phyloP scores from a whole-genome alignment of 176 grass and related monocot genomes.

The Oryza glumipatula region DNA sequence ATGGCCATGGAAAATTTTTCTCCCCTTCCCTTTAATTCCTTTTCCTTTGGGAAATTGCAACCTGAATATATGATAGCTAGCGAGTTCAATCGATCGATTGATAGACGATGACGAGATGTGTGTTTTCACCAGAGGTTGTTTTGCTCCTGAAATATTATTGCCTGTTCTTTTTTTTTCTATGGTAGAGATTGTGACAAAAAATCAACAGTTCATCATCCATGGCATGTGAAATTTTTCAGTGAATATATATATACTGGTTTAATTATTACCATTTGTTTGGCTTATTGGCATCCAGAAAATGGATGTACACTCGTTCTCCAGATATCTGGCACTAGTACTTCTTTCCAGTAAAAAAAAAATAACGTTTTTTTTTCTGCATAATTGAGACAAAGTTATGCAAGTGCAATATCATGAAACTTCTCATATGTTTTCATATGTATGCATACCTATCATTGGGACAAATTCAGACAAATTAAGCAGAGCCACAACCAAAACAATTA shows the following conservation, averaged over 20 bases:
- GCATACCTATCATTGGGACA: not conserved
- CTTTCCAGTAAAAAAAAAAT: not conserved
- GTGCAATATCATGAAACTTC: not conserved
- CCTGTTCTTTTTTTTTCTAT: not conserved
- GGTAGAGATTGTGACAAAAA: not conserved
- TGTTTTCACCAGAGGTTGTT: not conserved
- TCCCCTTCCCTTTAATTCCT: not conserved
- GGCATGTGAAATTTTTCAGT: not conserved
- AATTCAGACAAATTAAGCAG: not conserved
- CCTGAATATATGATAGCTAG: not conserved
- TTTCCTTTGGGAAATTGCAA: not conserved
- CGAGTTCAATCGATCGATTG: not conserved
- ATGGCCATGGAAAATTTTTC: not conserved
- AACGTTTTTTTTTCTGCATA: not conserved
- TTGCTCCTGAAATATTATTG: not conserved
- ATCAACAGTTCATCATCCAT: not conserved
- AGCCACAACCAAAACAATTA: slow-evolving; percentile 18
- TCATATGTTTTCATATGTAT: not conserved
- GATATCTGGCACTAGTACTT: not conserved
- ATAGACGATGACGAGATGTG: not conserved
- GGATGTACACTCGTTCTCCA: slow-evolving; percentile 1
- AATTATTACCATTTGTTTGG: not conserved
- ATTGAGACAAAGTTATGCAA: not conserved
- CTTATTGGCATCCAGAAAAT: not conserved
- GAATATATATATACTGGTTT: not conserved